Percentiles rank a stretch among this genome's conserved stretches.
Conservation (phyloP, 306 rosid genomes). For the Gillenia trifoliata region DNA sequence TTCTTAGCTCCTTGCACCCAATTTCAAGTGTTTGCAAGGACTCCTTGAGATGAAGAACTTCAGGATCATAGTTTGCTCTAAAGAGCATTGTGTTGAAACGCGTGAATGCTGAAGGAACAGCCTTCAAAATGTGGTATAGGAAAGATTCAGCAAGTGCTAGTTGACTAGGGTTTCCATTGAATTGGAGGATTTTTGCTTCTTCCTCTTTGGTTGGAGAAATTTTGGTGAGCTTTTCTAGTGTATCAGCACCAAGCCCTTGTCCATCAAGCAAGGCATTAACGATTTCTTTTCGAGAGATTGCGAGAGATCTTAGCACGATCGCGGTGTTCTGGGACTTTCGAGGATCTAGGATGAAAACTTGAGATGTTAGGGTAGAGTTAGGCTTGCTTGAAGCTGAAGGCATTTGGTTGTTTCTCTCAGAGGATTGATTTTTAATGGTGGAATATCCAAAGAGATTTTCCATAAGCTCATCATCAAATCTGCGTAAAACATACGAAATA, state of each 20-base stretch:
- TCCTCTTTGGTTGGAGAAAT: conserved; percentile 70
- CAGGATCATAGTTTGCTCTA: conserved; percentile 51
- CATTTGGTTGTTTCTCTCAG: conserved; percentile 30
- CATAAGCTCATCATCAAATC: conserved; percentile 80
- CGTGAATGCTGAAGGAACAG: conserved; percentile 65
- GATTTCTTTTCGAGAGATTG: conserved; percentile 54
- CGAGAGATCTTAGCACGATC: conserved; percentile 61
- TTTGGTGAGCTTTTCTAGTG: conserved; percentile 73
- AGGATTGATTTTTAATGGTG: conserved; percentile 21
- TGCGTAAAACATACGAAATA: conserved; percentile 12
- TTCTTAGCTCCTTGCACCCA: conserved; percentile 65
- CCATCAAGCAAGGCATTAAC: conserved; percentile 62
- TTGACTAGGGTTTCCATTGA: conserved; percentile 50
- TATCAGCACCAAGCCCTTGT: conserved; percentile 55
- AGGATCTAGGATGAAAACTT: conserved; percentile 60
- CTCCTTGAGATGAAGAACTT: conserved; percentile 54
- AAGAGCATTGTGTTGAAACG: conserved; percentile 72
- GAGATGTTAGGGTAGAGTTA: conserved; percentile 38
- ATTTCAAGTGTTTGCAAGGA: conserved; percentile 49
- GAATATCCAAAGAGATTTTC: conserved; percentile 73
- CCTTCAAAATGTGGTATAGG: conserved; percentile 59
- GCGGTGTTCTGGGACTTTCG: conserved; percentile 74
- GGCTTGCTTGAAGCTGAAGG: conserved; percentile 27
- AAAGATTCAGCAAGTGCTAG: conserved; percentile 80
- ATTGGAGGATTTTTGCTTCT: conserved; percentile 52